Base-by-base conservation (phyloP, 2,329 filamentous ascomycete species). In the Sporothrix humicola region DNA sequence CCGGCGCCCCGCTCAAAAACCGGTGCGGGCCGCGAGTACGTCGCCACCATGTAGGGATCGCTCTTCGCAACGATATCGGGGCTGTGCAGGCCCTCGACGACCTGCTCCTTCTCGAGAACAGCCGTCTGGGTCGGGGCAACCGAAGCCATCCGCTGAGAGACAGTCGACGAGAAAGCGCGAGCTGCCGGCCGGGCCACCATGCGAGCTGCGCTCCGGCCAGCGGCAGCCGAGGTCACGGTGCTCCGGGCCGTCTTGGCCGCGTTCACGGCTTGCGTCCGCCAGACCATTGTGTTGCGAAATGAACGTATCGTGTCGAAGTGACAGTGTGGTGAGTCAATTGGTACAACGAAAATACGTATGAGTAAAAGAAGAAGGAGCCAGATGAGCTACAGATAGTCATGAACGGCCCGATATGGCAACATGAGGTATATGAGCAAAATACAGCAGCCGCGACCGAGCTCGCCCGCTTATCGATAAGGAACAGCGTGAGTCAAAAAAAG, bases 1-100 rank as follows among this genome's bases (percentile, higher is more conserved):
- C 96, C 96, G 80, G 94, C 86, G 76, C 95, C 96, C 81, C 91
- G 93, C 74, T 94, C 90, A 82, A 99, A 98, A 80, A 98, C 93
- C 1, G 94, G 94, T 61, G 92, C 88, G 68, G 96, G 95, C 37
- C 96, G 93, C 71, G 94, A 90, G 83, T 99, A 99, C 71, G 96
- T 99, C 1, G 94, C 92, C 42, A 99, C 93, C 95, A 99, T 98
- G 83, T 91, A 98, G 2, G 93, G 92, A 46, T 91, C 87, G 79
- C 94, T 90, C 75, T 93, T 89, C 77, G 89, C 87, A 76, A 97
- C 89, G 74, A 97, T 87, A 44, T 90, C 87, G 48, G 90, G 88
- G 76, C 93, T 97, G 78, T 61, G 70, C 31, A 68, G 56, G 37
- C 69, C 71, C 10, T 48, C 37, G 10, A 52, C 9, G 48, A 59